Percentiles rank a stretch among this genome's conserved stretches.
Conservation (phyloP, 1,139 yeast species). For the Meyerozyma sp. region DNA sequence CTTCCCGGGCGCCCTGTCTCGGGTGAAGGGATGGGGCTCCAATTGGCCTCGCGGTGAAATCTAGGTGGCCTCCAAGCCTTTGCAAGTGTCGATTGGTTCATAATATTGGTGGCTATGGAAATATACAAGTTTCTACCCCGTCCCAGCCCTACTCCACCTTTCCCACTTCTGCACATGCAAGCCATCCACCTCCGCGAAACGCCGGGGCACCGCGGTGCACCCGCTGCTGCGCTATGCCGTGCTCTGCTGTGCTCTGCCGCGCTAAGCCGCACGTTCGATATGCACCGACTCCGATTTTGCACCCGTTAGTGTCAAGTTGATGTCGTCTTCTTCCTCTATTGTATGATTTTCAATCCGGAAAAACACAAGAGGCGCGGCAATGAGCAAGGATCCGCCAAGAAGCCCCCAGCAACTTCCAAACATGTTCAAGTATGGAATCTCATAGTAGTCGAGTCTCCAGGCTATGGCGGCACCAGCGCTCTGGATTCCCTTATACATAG, state of each 20-base stretch:
- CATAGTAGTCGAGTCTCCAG: conserved; percentile 13
- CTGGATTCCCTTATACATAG: conserved; percentile 13
- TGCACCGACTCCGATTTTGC: not conserved
- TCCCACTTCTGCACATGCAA: not conserved
- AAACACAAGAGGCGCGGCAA: conserved; percentile 29
- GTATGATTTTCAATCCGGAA: conserved; percentile 43
- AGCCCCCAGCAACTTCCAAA: conserved; percentile 14
- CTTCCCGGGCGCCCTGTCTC: not conserved
- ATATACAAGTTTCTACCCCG: not conserved
- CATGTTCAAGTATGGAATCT: conserved; percentile 8
- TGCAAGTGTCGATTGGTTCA: not conserved
- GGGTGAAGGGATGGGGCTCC: conserved; percentile 2
- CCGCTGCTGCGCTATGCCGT: too few relatives aligned
- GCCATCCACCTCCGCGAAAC: not conserved
- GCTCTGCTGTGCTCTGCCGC: too few relatives aligned
- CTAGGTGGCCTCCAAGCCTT: too few relatives aligned
- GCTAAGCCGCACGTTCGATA: not conserved
- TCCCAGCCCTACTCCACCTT: not conserved
- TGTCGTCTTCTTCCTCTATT: conserved; percentile 26
- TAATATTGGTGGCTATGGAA: not conserved
- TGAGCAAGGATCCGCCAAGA: conserved; percentile 13
- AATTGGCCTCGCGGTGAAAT: too few relatives aligned
- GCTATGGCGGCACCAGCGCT: conserved; percentile 13
- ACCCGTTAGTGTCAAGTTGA: conserved; percentile 4
- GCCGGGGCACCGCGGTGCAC: not conserved